Evolutionary conservation across 495 filamentous ascomycete species (phyloP), one percentile per base, ranked within the genome.

Genomic region (Xylaria acuta): DNA sequence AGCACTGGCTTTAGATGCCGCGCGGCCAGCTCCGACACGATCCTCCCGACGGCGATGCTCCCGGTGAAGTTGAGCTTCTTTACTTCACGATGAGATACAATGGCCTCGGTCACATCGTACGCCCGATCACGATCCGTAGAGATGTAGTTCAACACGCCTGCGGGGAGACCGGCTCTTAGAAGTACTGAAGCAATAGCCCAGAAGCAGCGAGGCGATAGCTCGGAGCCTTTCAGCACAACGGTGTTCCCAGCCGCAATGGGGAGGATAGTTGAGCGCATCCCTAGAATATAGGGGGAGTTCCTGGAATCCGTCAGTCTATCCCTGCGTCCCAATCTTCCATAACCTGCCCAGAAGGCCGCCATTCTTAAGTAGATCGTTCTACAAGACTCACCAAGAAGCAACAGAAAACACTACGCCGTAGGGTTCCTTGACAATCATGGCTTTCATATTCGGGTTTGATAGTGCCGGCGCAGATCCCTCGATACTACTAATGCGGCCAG

Each of bases 191-290:
- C 51, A 54, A 54, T 30, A 54, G 51, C 51, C 51, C 51, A 54
- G 51, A 54, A 54, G 51, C 25, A 54, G 25, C 51, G 51, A 30
- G 51, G 51, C 11, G 51, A 54, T 16, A 54, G 4, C 5, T 54
- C 51, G 51, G 51, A 54, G 25, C 51, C 51, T 54, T 54, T 54
- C 25, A 54, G 51, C 51, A 54, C 51, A 30, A 54, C 51, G 7
- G 51, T 30, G 12, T 54, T 54, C 25, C 51, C 51, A 30, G 51
- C 51, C 51, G 51, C 51, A 16, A 54, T 30, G 1, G 51, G 51
- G 11, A 54, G 51, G 51, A 54, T 54, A 54, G 51, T 54, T 27
- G 51, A 54, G 30, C 51, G 51, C 51, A 54, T 54, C 25, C 51
- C 51, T 16, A 54, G 51, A 30, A 54, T 54, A 1, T 54, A 54